Conservation (phyloP, 768 basidiomycete species). For the Krasilnikovozyma curviuscula region DNA sequence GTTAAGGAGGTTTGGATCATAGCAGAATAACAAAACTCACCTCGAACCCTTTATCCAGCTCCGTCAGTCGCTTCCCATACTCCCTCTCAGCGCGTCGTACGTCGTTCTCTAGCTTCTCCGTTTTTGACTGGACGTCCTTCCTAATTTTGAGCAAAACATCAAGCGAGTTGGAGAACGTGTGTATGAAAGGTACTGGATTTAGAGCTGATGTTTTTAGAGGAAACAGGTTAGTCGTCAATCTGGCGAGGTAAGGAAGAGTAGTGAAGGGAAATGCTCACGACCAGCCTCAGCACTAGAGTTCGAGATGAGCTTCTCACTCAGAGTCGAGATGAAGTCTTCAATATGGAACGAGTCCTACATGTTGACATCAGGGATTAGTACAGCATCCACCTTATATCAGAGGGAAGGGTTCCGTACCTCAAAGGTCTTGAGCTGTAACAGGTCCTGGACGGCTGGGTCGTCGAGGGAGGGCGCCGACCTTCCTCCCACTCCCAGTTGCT, state of each 20-base stretch:
- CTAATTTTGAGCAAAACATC: slow-evolving; percentile 71
- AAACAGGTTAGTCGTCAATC: background rate
- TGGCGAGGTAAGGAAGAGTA: background rate
- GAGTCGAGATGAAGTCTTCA: slow-evolving; percentile 64
- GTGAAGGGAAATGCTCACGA: slow-evolving; percentile 35
- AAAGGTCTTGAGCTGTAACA: slow-evolving; percentile 29
- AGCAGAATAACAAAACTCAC: slow-evolving; percentile 39
- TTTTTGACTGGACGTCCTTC: slow-evolving; percentile 74
- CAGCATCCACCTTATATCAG: background rate
- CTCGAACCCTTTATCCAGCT: slow-evolving; percentile 83
- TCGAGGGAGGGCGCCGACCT: slow-evolving; percentile 38
- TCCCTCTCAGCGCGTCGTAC: slow-evolving; percentile 76
- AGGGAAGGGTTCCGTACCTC: slow-evolving; percentile 24
- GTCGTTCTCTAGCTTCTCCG: slow-evolving; percentile 78
- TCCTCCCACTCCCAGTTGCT: no score
- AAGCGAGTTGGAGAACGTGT: slow-evolving; percentile 75
- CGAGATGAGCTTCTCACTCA: slow-evolving; percentile 72
- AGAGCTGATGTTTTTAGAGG: slow-evolving; percentile 49
- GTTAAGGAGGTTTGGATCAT: no score
- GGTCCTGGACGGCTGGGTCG: slow-evolving; percentile 35
- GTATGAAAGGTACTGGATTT: slow-evolving; percentile 78
- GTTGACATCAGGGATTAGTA: slow-evolving; percentile 5
- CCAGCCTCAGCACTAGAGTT: slow-evolving; percentile 68
- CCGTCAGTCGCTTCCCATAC: slow-evolving; percentile 84
- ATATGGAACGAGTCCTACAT: slow-evolving; percentile 71